Evolutionary conservation across 129 eudicot genomes (phyloP), one percentile per base, ranked within the genome.

Genomic region (Pittosporum tobira): DNA sequence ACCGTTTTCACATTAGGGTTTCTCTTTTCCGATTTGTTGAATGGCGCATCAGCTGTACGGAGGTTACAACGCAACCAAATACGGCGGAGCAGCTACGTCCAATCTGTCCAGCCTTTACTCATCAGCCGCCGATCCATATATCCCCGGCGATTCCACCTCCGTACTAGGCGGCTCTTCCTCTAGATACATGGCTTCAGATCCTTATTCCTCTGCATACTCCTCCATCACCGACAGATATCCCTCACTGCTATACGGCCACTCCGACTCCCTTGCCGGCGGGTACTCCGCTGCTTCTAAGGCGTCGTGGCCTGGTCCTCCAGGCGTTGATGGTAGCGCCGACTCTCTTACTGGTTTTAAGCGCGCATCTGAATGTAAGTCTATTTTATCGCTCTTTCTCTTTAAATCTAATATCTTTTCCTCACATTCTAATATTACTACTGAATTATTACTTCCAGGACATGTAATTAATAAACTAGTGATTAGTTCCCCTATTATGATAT

Each of bases 21-120:
- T 37, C 29, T 3, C 24, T 15, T 10, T 27, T 61, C 70, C 6
- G 62, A 14, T 47, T 25, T 21, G 44, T 48, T 3, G 27, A 30
- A 78, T 75, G 85, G 79, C 85, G 71, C 75, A 83, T 22, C 78
- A 61, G 61, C 68, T 83, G 21, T 73, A 72, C 81, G 87, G n/a
- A n/a, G n/a, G 93, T 40, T 68, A 68, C 64, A 73, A 40, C 47
- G 24, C 77, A 18, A 51, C 56, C 69, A 44, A 70, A 34, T 68
- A 61, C 79, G 76, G 70, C 0, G 74, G 62, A 31, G 82, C 56
- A 43, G 63, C 71, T 38, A 66, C 69, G 24, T 31, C 75, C 26
- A 77, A 69, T 45, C 40, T 75, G 24, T 68, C 73, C 58, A 64
- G 62, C 69, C 58, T 69, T 18, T 70, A 65, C 55, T 61, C 78